phyloP scores from a whole-genome alignment of 1,139 yeast species.

The Hyphopichia fennica region DNA sequence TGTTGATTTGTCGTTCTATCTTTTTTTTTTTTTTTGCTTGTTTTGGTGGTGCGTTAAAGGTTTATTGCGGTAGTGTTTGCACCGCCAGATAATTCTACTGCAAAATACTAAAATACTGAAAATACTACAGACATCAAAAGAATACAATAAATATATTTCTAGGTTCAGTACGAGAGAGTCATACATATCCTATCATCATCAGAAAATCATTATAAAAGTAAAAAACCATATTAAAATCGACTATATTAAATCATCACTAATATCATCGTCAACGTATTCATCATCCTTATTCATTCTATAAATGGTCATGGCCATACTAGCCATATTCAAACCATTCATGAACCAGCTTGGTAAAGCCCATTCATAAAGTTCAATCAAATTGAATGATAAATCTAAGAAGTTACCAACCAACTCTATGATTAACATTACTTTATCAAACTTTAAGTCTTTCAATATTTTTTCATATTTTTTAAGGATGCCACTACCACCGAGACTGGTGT shows the following conservation, averaged over 20 bases:
- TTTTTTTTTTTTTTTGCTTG: no score
- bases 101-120: no score
- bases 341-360: slow-evolving; percentile 44
- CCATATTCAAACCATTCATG: slow-evolving; percentile 42
- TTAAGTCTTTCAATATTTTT: slow-evolving; percentile 43
- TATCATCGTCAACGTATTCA: slow-evolving; percentile 49
- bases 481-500: neutral
- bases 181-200: no score
- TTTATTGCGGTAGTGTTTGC: no score
- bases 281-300: slow-evolving; percentile 55
- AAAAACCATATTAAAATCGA: no score
- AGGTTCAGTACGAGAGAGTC: no score
- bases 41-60: no score
- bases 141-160: no score
- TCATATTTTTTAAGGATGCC: slow-evolving; percentile 35
- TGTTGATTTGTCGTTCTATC: neutral
- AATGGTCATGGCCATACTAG: slow-evolving; percentile 50
- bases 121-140: no score
- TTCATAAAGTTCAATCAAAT: slow-evolving; percentile 40
- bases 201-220: no score
- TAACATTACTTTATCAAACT: slow-evolving; percentile 47
- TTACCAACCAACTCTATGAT: slow-evolving; percentile 45
- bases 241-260: slow-evolving; percentile 43
- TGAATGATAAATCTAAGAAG: slow-evolving; percentile 42
- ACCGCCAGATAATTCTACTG: no score